phyloP scores from a whole-genome alignment of 2,329 filamentous ascomycete species.

The Cylindrodendrum hubeiense region DNA sequence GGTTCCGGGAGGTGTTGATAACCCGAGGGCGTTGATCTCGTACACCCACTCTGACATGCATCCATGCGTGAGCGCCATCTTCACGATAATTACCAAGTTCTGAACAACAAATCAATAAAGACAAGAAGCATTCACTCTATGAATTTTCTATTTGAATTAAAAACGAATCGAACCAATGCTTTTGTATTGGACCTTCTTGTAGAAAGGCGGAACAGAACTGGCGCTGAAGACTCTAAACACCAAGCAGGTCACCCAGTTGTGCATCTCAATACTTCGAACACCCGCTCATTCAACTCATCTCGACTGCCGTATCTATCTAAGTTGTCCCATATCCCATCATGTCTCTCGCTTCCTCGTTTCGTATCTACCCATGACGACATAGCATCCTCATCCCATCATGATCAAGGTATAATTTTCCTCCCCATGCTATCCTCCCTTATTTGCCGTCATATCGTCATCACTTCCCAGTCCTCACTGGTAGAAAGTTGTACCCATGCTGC shows the following conservation, averaged over 20 bases:
- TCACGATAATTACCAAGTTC: neutral
- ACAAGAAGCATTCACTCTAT: neutral
- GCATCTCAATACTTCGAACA: slow-evolving; percentile 14
- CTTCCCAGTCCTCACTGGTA: neutral
- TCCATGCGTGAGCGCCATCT: no score
- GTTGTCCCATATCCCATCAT: slow-evolving; percentile 12
- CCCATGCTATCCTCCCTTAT: slow-evolving; percentile 9
- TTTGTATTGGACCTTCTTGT: neutral
- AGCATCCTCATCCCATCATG: slow-evolving; percentile 18
- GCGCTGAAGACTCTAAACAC: neutral
- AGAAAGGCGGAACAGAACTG: neutral
- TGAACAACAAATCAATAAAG: neutral
- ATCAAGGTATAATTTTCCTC: slow-evolving; percentile 33
- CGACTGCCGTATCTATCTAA: slow-evolving; percentile 27
- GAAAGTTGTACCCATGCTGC: neutral
- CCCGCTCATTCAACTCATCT: slow-evolving; percentile 16
- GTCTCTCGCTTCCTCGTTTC: slow-evolving; percentile 17
- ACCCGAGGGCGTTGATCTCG: neutral
- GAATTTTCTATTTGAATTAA: neutral
- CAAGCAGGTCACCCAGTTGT: neutral
- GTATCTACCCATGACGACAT: slow-evolving; percentile 24
- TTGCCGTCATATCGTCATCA: slow-evolving; percentile 21
- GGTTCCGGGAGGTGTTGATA: no score
- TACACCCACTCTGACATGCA: neutral
- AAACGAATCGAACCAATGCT: neutral